Conservation (phyloP, 495 filamentous ascomycete species). For the Hypoxylon cercidicola region DNA sequence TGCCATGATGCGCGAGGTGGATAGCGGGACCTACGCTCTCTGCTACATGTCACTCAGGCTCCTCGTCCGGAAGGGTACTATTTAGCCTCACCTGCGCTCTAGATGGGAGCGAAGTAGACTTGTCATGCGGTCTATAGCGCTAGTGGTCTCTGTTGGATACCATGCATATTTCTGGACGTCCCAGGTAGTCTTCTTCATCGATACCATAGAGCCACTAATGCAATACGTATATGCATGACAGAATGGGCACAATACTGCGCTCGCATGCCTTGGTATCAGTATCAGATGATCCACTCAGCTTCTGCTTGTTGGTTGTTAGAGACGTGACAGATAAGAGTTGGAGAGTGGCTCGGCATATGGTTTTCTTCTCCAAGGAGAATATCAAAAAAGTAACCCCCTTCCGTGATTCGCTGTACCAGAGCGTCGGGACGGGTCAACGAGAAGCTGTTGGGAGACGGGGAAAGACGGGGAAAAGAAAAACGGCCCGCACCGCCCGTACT, state of each 20-base stretch:
- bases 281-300: slow-evolving; percentile 17
- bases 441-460: slow-evolving; percentile 6
- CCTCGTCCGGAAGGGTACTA: not conserved
- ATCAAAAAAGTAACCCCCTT: not conserved
- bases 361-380: not conserved
- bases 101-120: not conserved
- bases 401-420: slow-evolving; percentile 15
- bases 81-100: not conserved
- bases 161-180: slow-evolving; percentile 6
- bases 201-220: slow-evolving; percentile 26
- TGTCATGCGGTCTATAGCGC: not conserved
- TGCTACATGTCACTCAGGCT: not conserved
- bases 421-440: slow-evolving; percentile 14
- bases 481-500: slow-evolving; percentile 38
- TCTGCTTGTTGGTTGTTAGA: slow-evolving; percentile 23
- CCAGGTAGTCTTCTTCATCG: slow-evolving; percentile 17
- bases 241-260: not conserved
- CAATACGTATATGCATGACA: slow-evolving; percentile 17
- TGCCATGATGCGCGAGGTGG: slow-evolving; percentile 11
- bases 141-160: too few species aligned
- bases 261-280: slow-evolving; percentile 18
- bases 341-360: not conserved
- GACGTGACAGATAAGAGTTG: slow-evolving; percentile 2
- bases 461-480: slow-evolving; percentile 4
- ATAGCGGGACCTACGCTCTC: not conserved